Conservation (phyloP, 768 basidiomycete species). For the Asterophora parasitica region DNA sequence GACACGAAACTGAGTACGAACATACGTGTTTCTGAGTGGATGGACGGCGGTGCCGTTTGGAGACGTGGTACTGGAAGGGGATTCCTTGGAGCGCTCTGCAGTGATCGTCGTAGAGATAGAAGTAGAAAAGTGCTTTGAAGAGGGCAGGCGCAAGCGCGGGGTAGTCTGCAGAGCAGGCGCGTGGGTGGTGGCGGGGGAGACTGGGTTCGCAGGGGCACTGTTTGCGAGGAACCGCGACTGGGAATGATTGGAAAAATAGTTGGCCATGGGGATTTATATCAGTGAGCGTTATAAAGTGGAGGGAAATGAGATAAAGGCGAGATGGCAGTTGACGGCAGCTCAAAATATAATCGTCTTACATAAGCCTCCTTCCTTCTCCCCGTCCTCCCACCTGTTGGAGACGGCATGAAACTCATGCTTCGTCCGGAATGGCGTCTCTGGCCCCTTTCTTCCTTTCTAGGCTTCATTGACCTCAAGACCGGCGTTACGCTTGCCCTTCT, state of each 20-base stretch:
- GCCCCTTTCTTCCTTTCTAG: constrained; percentile 80
- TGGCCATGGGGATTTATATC: constrained; percentile 44
- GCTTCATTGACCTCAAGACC: constrained; percentile 89
- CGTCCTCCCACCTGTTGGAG: constrained; percentile 2
- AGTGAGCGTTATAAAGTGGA: no score
- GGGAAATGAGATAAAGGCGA: neutral
- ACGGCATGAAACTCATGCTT: constrained; percentile 70
- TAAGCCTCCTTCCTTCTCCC: constrained; percentile 6
- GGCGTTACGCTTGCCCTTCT: constrained; percentile 85
- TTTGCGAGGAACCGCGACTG: constrained; percentile 66
- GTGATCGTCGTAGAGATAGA: constrained; percentile 41
- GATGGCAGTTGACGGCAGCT: neutral
- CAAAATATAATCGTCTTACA: constrained; percentile 13
- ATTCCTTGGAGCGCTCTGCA: constrained; percentile 45
- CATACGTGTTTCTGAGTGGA: constrained; percentile 86
- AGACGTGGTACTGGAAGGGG: constrained; percentile 26
- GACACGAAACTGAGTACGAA: constrained; percentile 44
- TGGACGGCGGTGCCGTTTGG: constrained; percentile 47
- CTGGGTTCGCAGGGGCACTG: constrained; percentile 24
- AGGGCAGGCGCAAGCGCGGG: constrained; percentile 44
- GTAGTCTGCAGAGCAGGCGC: constrained; percentile 19
- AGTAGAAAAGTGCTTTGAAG: constrained; percentile 71
- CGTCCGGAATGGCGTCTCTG: constrained; percentile 80
- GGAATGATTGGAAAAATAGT: constrained; percentile 83
- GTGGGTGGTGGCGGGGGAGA: constrained; percentile 20